Base-by-base conservation (phyloP, 345 rosid species). In the Euphorbia peplus region DNA sequence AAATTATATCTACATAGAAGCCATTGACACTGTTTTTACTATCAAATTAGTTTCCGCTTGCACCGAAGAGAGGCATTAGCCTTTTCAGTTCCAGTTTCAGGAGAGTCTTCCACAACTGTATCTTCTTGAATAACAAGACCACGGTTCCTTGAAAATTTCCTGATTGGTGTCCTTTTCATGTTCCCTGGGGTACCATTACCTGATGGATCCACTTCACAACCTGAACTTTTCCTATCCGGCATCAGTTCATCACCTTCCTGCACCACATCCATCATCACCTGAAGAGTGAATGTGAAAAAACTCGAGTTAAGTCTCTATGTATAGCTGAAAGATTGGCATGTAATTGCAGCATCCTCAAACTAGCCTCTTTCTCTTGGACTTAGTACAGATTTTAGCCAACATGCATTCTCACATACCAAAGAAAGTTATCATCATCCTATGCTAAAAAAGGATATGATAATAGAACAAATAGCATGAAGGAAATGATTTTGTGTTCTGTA, bases 101-200 rank as follows among this genome's bases (percentile, higher is more conserved):
- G 69, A 3, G 73, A 44, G 42, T 75, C 79, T 48, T 75, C 92
- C 42, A 86, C 85, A 47, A 88, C 81, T 5, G 87, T 67, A 28
- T 89, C 91, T 76, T 93, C 96, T 77, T 83, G 88, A 21, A 89
- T 52, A 60, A 87, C 83, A 74, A 88, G 64, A 54, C 96, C 99
- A 25, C 90, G 86, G 66, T 90, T 89, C 80, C 97, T 84, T 6
- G 87, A 80, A 32, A 90, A 74, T 72, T 87, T 95, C 76, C 85
- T 82, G 76, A 90, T 95, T 7, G 96, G 97, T n/a, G 96, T 91
- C 44, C 85, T 79, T 26, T 83, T 78, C 10, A 30, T 58, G 25
- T 71, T 70, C 61, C 57, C 87, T 72, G 74, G 80, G 51, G 71
- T 29, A 56, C 66, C 48, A 57, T 74, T 39, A 37, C 76, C 61